A percentile compares a stretch with the other conserved stretches of the same genome.
These are phyloP conservation scores for Eremomyces bilateralis DNA, from an alignment of 495 filamentous ascomycete species.

Conservation along the genomic window DNA sequence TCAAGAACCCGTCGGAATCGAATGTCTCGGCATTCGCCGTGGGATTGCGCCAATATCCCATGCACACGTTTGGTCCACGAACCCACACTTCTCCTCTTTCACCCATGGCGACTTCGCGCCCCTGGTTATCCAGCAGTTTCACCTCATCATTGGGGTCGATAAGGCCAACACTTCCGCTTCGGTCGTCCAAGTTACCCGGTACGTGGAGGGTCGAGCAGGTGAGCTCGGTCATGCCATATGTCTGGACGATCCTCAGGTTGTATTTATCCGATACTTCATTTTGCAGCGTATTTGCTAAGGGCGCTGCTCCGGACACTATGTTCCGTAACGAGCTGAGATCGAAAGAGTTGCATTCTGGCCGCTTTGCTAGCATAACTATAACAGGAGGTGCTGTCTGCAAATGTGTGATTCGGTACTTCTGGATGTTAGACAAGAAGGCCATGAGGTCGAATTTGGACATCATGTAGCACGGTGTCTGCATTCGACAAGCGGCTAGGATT, in stretches of 20 bases:
- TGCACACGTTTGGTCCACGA: conserved; percentile 20
- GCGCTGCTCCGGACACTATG: conserved; percentile 21
- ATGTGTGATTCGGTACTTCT: conserved; percentile 17
- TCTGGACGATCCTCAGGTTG: conserved; percentile 17
- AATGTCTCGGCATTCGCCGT: conserved; percentile 18
- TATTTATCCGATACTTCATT: conserved; percentile 17
- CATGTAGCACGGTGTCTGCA: conserved; percentile 14
- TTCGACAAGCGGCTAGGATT: conserved; percentile 14
- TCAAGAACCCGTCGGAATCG: conserved; percentile 18
- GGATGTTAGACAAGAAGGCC: conserved; percentile 14
- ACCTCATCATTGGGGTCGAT: conserved; percentile 17
- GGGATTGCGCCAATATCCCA: conserved; percentile 21
- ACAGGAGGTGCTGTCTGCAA: conserved; percentile 21
- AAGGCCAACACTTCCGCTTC: conserved; percentile 16
- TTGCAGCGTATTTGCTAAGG: conserved; percentile 18
- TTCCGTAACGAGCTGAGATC: conserved; percentile 18
- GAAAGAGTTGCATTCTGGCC: conserved; percentile 16
- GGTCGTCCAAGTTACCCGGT: conserved; percentile 15
- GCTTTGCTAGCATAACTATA: conserved; percentile 22
- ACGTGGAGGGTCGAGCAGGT: conserved; percentile 18
- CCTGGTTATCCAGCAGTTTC: conserved; percentile 18
- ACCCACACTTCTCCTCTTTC: conserved; percentile 20
- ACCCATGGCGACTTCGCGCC: conserved; percentile 15
- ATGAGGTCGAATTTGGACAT: conserved; percentile 19
- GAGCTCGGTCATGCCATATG: conserved; percentile 22